Evolutionary conservation across 75 land plant species (phyloP).

Genomic region (Cunninghamia lanceolata): DNA sequence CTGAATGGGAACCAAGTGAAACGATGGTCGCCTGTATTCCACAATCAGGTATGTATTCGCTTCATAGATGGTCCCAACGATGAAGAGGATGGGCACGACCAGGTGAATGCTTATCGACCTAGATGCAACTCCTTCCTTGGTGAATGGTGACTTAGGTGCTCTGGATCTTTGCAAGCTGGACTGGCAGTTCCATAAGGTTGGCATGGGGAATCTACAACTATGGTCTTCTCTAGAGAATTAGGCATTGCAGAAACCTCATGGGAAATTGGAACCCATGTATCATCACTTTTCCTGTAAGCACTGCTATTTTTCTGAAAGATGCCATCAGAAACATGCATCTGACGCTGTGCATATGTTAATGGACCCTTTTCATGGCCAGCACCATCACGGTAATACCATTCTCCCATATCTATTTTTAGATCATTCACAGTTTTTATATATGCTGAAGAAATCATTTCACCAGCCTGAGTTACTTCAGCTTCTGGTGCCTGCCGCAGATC

Average conservation of each 20-base stretch:
- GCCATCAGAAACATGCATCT: slow-evolving; percentile 51
- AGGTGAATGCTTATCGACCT: too few species aligned
- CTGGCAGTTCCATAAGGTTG: neutral
- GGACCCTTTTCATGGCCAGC: slow-evolving; percentile 89
- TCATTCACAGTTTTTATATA: slow-evolving; percentile 51
- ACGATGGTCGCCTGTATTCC: too few species aligned
- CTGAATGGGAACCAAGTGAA: too few species aligned
- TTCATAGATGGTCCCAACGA: too few species aligned
- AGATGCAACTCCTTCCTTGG: too few species aligned
- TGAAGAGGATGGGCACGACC: too few species aligned
- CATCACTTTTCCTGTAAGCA: slow-evolving; percentile 81
- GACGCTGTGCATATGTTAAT: slow-evolving; percentile 50
- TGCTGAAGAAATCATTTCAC: slow-evolving; percentile 31
- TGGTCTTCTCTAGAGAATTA: slow-evolving; percentile 12
- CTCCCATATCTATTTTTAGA: slow-evolving; percentile 61
- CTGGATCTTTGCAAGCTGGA: slow-evolving; percentile 2
- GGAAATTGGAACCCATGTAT: slow-evolving; percentile 79
- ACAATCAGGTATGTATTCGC: too few species aligned
- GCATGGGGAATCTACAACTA: neutral
- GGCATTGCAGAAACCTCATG: slow-evolving; percentile 12
- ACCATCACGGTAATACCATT: slow-evolving; percentile 90
- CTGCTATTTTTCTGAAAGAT: slow-evolving; percentile 51
- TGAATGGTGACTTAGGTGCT: too few species aligned
- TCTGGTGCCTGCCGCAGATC: slow-evolving; percentile 15
- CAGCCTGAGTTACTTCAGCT: neutral